Percentiles rank a stretch among this genome's conserved stretches.
Evolutionary conservation across 2,329 filamentous ascomycete genomes (phyloP).

Genomic region (Xylaria sp.): DNA sequence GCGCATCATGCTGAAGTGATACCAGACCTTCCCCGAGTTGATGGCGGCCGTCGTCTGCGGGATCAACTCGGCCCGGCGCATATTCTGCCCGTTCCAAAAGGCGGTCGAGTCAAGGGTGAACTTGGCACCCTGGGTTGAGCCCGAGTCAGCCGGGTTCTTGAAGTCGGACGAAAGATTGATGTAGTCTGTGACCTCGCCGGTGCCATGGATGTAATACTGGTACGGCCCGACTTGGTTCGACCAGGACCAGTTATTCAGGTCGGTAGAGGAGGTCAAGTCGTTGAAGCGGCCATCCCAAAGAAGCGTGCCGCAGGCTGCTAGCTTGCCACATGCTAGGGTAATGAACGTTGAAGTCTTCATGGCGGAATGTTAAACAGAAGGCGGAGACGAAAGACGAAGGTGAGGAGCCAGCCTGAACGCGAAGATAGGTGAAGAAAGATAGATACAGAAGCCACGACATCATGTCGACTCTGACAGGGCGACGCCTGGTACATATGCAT

Average conservation of each 20-base stretch:
- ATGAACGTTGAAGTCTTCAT: constrained; percentile 30
- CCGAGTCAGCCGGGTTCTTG: constrained; percentile 67
- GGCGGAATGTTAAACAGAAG: not conserved
- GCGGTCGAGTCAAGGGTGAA: constrained; percentile 66
- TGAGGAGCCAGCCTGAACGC: no score
- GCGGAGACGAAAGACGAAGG: not conserved
- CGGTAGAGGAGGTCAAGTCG: constrained; percentile 48
- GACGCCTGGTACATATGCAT: no score
- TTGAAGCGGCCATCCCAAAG: constrained; percentile 66
- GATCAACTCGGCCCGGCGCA: constrained; percentile 75
- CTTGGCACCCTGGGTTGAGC: constrained; percentile 66
- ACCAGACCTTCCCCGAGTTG: constrained; percentile 67
- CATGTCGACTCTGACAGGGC: not conserved
- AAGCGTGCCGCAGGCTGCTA: constrained; percentile 47
- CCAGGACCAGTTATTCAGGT: constrained; percentile 62
- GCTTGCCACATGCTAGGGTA: constrained; percentile 26
- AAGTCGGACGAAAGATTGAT: constrained; percentile 60
- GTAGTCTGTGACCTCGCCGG: constrained; percentile 56
- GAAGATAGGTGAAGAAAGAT: not conserved
- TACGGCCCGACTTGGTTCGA: constrained; percentile 65
- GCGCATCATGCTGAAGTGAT: constrained; percentile 71
- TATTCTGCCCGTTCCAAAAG: constrained; percentile 72
- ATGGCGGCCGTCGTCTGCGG: constrained; percentile 69
- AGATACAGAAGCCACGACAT: constrained; percentile 1
- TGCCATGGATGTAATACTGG: constrained; percentile 76